These are phyloP conservation scores for Candida corydali DNA, from an alignment of 805 yeast genomes.

Conservation along the genomic window DNA sequence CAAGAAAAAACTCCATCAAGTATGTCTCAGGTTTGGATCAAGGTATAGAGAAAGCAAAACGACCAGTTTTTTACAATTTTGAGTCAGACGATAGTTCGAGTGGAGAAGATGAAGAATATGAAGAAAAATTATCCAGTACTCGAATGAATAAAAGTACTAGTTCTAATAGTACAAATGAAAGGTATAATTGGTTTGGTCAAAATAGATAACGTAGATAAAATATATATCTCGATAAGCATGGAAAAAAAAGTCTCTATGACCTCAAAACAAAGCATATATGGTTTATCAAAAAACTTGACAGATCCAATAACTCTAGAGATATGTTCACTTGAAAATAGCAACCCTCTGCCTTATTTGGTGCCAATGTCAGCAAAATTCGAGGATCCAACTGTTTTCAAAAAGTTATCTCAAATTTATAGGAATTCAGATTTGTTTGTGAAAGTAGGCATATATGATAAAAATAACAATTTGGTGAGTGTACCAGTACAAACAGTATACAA, in stretches of 20 bases:
- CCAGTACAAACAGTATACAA: conserved; percentile 35
- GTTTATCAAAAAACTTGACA: conserved; percentile 34
- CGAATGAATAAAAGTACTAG: neutral
- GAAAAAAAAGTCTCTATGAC: neutral
- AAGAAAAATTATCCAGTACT: conserved; percentile 1
- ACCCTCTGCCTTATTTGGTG: conserved; percentile 13
- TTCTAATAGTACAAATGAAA: conserved; percentile 10
- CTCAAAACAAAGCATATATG: conserved; percentile 17
- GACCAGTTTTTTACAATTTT: conserved; percentile 30
- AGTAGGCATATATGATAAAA: conserved; percentile 29
- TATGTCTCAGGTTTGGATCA: conserved; percentile 22
- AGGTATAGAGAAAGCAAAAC: conserved; percentile 7
- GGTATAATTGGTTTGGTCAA: conserved; percentile 38
- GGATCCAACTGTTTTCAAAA: conserved; percentile 31
- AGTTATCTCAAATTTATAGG: conserved; percentile 24
- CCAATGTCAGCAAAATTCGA: conserved; percentile 30
- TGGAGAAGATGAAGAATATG: conserved; percentile 14
- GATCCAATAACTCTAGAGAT: conserved; percentile 31
- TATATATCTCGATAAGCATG: neutral
- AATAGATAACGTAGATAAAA: conserved; percentile 16
- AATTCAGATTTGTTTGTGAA: conserved; percentile 34
- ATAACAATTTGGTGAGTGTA: conserved; percentile 22
- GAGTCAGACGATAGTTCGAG: conserved; percentile 14
- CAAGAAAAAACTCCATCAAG: conserved; percentile 27
- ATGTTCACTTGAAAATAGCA: conserved; percentile 21